These are phyloP conservation scores for Nematocida parisii DNA, from an alignment of 371 early-diverging fungal genomes.

Conservation along the genomic window DNA sequence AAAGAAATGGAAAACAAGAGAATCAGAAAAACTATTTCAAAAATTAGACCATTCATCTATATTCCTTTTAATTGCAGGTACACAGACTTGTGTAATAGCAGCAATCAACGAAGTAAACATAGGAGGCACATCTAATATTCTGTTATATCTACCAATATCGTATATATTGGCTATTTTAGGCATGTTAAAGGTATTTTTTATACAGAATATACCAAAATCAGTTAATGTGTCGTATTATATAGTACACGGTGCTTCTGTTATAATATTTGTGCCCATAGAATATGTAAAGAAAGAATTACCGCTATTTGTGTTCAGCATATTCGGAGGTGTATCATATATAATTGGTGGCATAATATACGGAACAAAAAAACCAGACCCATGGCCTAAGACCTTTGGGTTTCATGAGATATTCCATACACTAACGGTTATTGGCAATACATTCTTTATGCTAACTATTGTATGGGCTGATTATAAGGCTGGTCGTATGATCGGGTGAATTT, in stretches of 20 bases:
- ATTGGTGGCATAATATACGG: conserved; percentile 69
- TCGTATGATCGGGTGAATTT: conserved; percentile 14
- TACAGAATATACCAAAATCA: conserved; percentile 51
- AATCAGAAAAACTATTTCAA: conserved; percentile 53
- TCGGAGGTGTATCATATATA: conserved; percentile 68
- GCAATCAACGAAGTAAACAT: conserved; percentile 15
- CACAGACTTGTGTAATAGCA: conserved; percentile 68
- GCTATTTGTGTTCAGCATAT: conserved; percentile 55
- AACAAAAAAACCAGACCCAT: conserved; percentile 66
- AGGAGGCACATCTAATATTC: not conserved
- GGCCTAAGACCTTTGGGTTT: conserved; percentile 69
- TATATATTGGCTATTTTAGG: conserved; percentile 68
- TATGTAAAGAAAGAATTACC: conserved; percentile 7
- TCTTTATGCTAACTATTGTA: conserved; percentile 67
- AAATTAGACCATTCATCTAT: conserved; percentile 70
- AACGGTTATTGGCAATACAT: conserved; percentile 68
- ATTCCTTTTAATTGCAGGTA: conserved; percentile 70
- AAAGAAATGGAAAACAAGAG: conserved; percentile 59
- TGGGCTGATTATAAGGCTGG: conserved; percentile 42
- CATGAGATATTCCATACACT: conserved; percentile 70
- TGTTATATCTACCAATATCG: conserved; percentile 45
- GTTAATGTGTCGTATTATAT: conserved; percentile 69
- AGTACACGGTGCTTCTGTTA: conserved; percentile 66
- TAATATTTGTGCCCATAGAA: conserved; percentile 62
- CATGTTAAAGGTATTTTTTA: conserved; percentile 63